Base-by-base conservation (phyloP, 352 stramenopile genomes). In the Pythium sukuiense region DNA sequence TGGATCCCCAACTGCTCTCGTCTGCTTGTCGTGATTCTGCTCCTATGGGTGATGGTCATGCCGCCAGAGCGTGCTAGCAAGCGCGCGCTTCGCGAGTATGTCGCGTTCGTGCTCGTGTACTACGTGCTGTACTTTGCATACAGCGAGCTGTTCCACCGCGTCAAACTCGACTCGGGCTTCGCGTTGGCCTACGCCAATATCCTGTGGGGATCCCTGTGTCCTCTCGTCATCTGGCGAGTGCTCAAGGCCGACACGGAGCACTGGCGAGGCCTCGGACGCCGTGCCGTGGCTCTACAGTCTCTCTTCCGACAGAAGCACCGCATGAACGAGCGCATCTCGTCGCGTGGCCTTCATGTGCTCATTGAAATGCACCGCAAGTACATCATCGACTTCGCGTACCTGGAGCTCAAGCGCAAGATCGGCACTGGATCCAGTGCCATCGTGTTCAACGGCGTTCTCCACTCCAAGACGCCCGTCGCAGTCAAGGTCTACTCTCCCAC, bases 401-500 rank as follows among this genome's bases (percentile, higher is more conserved):
- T 95, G 6, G 63, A 90, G 32, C 54, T 92, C n/a, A 61, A 81
- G 48, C 67, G 69, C 6, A 70, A 79, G 53, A 89, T 95, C 26
- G 64, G 57, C 41, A 60, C 46, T 16, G 85, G 85, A 27, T 65
- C 81, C 39, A 92, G 70, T 52, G 79, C 86, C 2, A 64, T 79
- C 4, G 86, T 94, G 33, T 93, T 89, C 61, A 74, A 74, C 50
- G 87, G 87, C 18, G 66, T 71, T 13, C 73, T 95, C 20, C 63
- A 89, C 55, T 79, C 73, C 30, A 84, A 75, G 33, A 70, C 72
- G 1, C 46, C 59, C 1, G 85, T 95, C 0, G 87, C 87, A 9
- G 79, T 93, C 55, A 94, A 94, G 59, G 84, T 94, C 24, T 94
- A 92, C 63, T 88, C 82, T 6, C 85, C 85, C 2, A 71, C 64